These are phyloP conservation scores for Fagus sylvatica DNA, from an alignment of 306 rosid genomes.

Conservation along the genomic window DNA sequence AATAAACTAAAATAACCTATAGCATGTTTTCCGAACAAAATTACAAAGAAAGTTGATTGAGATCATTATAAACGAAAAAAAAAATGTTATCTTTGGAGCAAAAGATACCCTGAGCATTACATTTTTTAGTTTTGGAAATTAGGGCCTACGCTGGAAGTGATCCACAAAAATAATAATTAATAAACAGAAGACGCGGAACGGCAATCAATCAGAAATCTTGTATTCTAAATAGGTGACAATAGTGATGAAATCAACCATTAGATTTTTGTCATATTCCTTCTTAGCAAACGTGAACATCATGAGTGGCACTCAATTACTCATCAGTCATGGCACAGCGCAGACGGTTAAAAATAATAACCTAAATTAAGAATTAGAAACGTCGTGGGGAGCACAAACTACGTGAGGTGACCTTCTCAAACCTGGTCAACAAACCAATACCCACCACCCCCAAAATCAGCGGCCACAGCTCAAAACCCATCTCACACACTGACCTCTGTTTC, in stretches of 20 bases:
- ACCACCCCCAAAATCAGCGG: slow-evolving; percentile 14
- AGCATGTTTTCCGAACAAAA: too few relatives aligned
- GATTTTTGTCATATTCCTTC: background rate
- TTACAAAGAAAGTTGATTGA: too few relatives aligned
- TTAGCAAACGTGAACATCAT: background rate
- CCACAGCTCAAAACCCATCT: background rate
- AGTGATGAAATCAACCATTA: background rate
- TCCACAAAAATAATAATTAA: background rate
- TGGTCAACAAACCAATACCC: slow-evolving; percentile 15
- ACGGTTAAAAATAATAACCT: background rate
- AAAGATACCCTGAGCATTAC: too few relatives aligned
- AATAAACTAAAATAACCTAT: too few relatives aligned
- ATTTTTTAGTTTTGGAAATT: too few relatives aligned
- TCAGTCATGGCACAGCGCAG: background rate
- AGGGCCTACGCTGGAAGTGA: too few relatives aligned
- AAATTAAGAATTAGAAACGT: background rate
- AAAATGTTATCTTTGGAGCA: too few relatives aligned
- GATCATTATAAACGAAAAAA: too few relatives aligned
- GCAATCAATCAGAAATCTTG: too few relatives aligned
- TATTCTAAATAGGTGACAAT: too few relatives aligned
- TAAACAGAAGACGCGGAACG: background rate
- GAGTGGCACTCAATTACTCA: background rate
- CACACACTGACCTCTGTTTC: too few relatives aligned
- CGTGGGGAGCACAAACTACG: slow-evolving; percentile 36
- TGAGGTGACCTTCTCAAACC: background rate